Base-by-base conservation (phyloP, 176 grass and related monocot genomes). In the Rhipidocladum racemiflorum region DNA sequence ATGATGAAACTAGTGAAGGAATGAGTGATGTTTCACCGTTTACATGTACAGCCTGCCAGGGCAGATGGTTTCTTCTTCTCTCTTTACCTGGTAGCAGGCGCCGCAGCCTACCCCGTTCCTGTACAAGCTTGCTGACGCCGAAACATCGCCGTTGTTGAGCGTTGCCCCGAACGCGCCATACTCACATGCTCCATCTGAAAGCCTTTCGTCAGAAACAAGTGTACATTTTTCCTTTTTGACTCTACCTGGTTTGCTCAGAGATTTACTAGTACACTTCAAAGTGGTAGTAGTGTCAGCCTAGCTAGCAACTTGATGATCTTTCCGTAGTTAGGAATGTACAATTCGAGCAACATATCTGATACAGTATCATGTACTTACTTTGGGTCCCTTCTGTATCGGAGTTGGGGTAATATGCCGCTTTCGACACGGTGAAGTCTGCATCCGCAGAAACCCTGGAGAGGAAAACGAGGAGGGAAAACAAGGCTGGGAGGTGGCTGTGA, bases 81-180 rank as follows among this genome's bases (percentile, higher is more conserved):
- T 44, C 55, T 21, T 64, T 46, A 92, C 93, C 83, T 93, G 83
- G 73, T 91, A 97, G 90, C 90, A 95, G 73, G 85, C 79, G 43
- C 88, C 88, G 51, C 88, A 92, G 20, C 93, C 93, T 44, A 92
- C 82, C n/a, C 93, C 90, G 42, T 92, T 81, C 68, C 90, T 90
- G 83, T 95, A 96, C 4, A 92, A 88, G 62, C 79, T 89, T 55
- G 80, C 83, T 30, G 83, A 85, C 30, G 93, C 88, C 12, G 93
- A 88, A 60, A 92, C 86, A 68, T 97, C 44, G 5, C 75, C 87
- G 7, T 80, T 76, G 70, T 92, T 90, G 21, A 92, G 81, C 55
- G 85, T 87, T 21, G 93, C 90, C 21, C 85, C 86, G 43, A 89
- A 86, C 45, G 75, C 12, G 0, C 85, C 90, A 24, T 94, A 88